Conservation (phyloP, 106 monocot species). For the Phalaenopsis equestris region DNA sequence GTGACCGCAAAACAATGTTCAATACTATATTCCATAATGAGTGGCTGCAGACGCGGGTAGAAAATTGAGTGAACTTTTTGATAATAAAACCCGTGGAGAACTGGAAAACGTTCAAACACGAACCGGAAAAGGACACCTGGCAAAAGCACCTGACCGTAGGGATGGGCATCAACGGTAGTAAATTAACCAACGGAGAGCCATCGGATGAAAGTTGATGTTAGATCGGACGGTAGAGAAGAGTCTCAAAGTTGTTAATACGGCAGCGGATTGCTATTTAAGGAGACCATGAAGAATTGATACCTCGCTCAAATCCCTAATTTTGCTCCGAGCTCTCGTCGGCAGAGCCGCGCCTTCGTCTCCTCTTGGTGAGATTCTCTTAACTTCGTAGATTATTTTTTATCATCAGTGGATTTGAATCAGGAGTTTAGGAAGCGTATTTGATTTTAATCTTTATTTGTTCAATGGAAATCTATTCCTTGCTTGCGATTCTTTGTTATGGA, state of each 20-base stretch:
- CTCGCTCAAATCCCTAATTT: neutral
- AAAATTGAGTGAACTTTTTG: too few relatives aligned
- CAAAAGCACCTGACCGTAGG: neutral
- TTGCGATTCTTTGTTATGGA: neutral
- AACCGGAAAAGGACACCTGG: neutral
- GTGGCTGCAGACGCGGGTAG: too few relatives aligned
- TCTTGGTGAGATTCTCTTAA: neutral
- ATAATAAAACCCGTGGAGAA: neutral
- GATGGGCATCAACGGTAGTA: neutral
- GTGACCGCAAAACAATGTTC: too few relatives aligned
- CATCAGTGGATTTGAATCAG: too few relatives aligned
- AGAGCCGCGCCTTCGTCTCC: neutral
- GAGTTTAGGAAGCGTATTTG: too few relatives aligned
- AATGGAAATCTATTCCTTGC: neutral
- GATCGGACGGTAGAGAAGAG: neutral
- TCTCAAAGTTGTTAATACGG: neutral
- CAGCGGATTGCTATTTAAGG: neutral
- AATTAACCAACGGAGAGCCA: neutral
- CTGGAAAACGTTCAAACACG: neutral
- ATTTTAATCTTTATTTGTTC: neutral
- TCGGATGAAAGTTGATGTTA: neutral
- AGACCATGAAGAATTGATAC: neutral
- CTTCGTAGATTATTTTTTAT: too few relatives aligned
- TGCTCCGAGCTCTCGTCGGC: neutral
- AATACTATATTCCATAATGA: too few relatives aligned